Percentiles rank a stretch among this genome's conserved stretches.
phyloP scores from a whole-genome alignment of 225 moss, liverwort and hornwort species.

The Antitrichia curtipendula region DNA sequence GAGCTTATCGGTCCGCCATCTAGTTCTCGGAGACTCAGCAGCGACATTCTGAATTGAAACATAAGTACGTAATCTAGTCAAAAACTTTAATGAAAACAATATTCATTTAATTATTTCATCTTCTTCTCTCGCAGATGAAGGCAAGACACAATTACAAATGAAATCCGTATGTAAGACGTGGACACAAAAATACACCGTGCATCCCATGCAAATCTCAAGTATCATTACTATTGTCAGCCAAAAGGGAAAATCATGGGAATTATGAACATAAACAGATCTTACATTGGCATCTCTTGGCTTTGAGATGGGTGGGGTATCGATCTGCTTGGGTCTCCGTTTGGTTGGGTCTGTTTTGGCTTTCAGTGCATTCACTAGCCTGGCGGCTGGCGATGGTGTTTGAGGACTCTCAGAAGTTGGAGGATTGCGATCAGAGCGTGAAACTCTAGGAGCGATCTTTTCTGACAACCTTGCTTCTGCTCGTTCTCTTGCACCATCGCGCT shows the following conservation, averaged over 20 bases:
- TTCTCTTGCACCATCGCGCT: constrained; percentile 23
- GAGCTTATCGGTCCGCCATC: constrained; percentile 32
- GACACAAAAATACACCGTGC: background rate
- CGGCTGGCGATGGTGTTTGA: constrained; percentile 46
- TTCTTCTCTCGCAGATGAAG: background rate
- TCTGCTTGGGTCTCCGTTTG: constrained; percentile 22
- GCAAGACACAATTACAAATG: background rate
- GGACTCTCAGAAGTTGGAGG: constrained; percentile 59
- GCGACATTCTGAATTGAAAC: constrained; percentile 22
- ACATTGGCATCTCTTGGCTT: constrained; percentile 51
- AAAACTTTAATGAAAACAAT: background rate
- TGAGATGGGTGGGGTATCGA: constrained; percentile 21
- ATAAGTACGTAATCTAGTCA: background rate
- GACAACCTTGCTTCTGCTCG: constrained; percentile 25
- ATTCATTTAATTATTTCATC: background rate
- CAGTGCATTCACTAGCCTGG: constrained; percentile 47
- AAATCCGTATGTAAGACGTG: background rate
- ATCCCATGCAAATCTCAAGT: background rate
- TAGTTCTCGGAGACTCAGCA: constrained; percentile 32
- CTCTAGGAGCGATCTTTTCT: constrained; percentile 32
- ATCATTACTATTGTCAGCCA: background rate
- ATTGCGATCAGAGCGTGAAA: constrained; percentile 28
- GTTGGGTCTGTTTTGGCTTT: constrained; percentile 41
- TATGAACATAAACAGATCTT: background rate
- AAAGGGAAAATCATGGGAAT: background rate